A percentile compares a stretch with the other conserved stretches of the same genome.
Evolutionary conservation across 805 yeast species (phyloP).

Genomic region (Barnettozyma salicaria): DNA sequence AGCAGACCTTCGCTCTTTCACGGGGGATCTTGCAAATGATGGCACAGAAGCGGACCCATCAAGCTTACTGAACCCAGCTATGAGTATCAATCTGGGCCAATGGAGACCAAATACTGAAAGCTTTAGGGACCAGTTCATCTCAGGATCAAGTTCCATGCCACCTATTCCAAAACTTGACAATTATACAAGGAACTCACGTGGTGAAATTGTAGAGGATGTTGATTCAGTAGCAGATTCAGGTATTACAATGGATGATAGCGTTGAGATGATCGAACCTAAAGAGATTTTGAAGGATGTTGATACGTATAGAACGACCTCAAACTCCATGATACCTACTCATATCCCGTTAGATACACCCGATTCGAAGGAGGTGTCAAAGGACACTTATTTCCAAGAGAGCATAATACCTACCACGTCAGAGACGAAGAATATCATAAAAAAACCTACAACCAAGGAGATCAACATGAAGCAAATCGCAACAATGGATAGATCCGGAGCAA

Average conservation of each 20-base stretch:
- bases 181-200: slow-evolving; percentile 25
- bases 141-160: slow-evolving; percentile 28
- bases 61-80: slow-evolving; percentile 20
- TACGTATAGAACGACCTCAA: slow-evolving; percentile 22
- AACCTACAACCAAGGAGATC: slow-evolving; percentile 2
- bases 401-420: not conserved
- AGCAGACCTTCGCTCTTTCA: slow-evolving; percentile 10
- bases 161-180: slow-evolving; percentile 27
- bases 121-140: slow-evolving; percentile 43
- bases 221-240: slow-evolving; percentile 9
- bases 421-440: not conserved
- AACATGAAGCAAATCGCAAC: slow-evolving; percentile 39
- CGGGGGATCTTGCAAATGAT: slow-evolving; percentile 2
- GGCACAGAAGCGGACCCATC: slow-evolving; percentile 4
- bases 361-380: not conserved
- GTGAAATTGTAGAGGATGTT: slow-evolving; percentile 24
- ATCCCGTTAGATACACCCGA: slow-evolving; percentile 21
- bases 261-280: slow-evolving; percentile 3
- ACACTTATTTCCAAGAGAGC: slow-evolving; percentile 19
- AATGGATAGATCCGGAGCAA: slow-evolving; percentile 36
- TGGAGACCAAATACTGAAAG: slow-evolving; percentile 57
- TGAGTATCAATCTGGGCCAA: slow-evolving; percentile 40
- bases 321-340: slow-evolving; percentile 21
- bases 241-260: slow-evolving; percentile 8
- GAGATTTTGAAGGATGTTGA: slow-evolving; percentile 3